Evolutionary conservation across 1,284 basidiomycete genomes (phyloP).

Genomic region (Taiwanofungus camphoratus): DNA sequence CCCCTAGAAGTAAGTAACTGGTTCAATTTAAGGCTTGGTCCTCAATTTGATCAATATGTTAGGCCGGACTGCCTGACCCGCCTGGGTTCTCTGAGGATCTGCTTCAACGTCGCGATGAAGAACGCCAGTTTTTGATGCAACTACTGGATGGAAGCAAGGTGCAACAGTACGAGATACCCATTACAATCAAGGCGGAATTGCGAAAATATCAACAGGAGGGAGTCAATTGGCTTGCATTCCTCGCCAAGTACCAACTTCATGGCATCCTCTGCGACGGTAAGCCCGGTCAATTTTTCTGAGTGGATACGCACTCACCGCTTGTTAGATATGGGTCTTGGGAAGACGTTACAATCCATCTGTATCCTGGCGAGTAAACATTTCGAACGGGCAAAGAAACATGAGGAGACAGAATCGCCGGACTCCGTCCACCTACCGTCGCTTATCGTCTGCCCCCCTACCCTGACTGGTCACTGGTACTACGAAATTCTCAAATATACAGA

Average conservation of each 20-base stretch:
- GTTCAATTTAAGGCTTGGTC: no score
- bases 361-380: conserved; percentile 93
- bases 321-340: conserved; percentile 96
- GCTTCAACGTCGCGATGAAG: conserved; percentile 81
- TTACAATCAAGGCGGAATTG: conserved; percentile 89
- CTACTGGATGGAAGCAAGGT: conserved; percentile 94
- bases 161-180: conserved; percentile 85
- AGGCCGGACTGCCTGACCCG: conserved; percentile 95
- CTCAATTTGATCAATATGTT: neutral
- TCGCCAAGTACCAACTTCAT: conserved; percentile 96
- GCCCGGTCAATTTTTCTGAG: conserved; percentile 19
- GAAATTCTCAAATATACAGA: conserved; percentile 93
- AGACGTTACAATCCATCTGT: conserved; percentile 97
- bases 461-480: conserved; percentile 98
- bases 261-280: conserved; percentile 96
- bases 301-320: neutral
- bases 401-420: conserved; percentile 70
- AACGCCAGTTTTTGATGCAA: conserved; percentile 91
- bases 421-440: conserved; percentile 87
- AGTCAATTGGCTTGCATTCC: conserved; percentile 98
- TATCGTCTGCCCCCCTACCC: conserved; percentile 94
- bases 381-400: conserved; percentile 74
- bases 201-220: conserved; percentile 98
- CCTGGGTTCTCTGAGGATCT: conserved; percentile 88
- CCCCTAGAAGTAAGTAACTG: conserved; percentile 75